A percentile compares a stretch with the other conserved stretches of the same genome.
phyloP scores from a whole-genome alignment of 2,329 filamentous ascomycete genomes.

The Thermoascus crustaceus region DNA sequence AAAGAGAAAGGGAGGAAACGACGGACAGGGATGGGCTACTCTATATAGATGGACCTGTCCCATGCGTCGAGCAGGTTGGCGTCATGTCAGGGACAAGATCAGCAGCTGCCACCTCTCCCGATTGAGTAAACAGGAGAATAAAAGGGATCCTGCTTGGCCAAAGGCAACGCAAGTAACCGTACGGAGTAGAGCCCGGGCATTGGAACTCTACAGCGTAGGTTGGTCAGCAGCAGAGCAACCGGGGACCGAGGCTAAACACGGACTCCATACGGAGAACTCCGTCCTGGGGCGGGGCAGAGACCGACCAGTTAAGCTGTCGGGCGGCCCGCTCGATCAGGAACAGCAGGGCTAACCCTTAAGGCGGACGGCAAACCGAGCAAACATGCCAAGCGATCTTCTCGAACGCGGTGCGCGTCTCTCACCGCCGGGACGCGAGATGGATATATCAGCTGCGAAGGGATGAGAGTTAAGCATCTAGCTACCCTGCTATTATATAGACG shows the following conservation, averaged over 20 bases:
- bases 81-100: background rate
- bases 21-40: background rate
- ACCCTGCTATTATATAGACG: no score
- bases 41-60: background rate
- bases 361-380: constrained; percentile 8
- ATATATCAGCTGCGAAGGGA: constrained; percentile 1
- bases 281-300: no score
- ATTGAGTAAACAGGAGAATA: no score
- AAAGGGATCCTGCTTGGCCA: no score
- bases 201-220: no score
- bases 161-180: no score
- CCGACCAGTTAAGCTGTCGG: no score
- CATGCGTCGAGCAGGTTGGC: constrained; percentile 5
- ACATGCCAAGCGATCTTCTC: constrained; percentile 16
- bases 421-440: constrained; percentile 2
- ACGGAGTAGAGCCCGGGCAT: no score
- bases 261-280: no score
- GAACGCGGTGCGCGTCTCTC: constrained; percentile 15
- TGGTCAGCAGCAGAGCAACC: no score
- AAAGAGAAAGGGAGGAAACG: background rate
- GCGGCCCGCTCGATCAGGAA: background rate
- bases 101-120: no score
- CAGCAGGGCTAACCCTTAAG: background rate
- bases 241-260: no score
- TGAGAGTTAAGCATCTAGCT: background rate